Evolutionary conservation across 768 basidiomycete species (phyloP).

Genomic region (Kwoniella dejecticola): DNA sequence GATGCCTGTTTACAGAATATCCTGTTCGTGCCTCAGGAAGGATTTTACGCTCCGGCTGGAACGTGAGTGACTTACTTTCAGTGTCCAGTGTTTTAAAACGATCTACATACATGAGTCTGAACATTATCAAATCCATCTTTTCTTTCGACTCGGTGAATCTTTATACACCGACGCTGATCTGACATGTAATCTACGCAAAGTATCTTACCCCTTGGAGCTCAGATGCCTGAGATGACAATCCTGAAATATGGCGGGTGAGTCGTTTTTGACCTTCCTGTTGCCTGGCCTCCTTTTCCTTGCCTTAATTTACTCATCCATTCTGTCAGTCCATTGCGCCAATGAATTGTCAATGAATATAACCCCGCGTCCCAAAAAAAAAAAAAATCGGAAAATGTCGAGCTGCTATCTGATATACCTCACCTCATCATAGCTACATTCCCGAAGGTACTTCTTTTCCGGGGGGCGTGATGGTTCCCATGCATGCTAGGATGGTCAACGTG

Average conservation of each 20-base stretch:
- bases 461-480: constrained; percentile 51
- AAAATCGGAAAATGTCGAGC: not conserved
- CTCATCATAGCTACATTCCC: constrained; percentile 42
- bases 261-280: too few relatives aligned
- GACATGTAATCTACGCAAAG: too few relatives aligned
- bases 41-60: constrained; percentile 46
- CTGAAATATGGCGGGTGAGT: constrained; percentile 51
- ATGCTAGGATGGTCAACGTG: constrained; percentile 53
- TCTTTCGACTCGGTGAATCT: too few relatives aligned
- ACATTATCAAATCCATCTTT: too few relatives aligned
- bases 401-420: not conserved
- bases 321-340: too few relatives aligned
- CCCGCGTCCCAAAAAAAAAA: too few relatives aligned
- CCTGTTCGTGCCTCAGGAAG: constrained; percentile 35
- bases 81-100: not conserved
- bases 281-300: too few relatives aligned
- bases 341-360: too few relatives aligned
- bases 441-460: constrained; percentile 53
- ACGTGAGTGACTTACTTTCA: constrained; percentile 28
- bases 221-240: constrained; percentile 48
- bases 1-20: constrained; percentile 47
- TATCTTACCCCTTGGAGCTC: constrained; percentile 49
- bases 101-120: too few relatives aligned
- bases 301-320: too few relatives aligned
- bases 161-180: too few relatives aligned